phyloP scores from a whole-genome alignment of 2,329 filamentous ascomycete genomes.

The Cercospora sesami region DNA sequence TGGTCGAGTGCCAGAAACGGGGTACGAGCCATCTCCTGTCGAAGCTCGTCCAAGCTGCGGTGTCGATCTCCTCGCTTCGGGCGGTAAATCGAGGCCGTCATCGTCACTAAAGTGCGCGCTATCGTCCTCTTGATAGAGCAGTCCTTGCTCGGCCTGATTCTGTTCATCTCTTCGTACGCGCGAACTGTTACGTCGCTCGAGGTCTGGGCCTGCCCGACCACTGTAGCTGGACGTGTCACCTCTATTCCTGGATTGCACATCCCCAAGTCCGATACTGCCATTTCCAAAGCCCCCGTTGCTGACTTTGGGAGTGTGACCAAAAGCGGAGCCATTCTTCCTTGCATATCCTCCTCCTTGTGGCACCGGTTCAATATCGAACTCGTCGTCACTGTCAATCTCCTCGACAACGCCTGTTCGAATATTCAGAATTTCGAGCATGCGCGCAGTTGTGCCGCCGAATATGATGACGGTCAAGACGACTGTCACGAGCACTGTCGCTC shows the following conservation, averaged over 20 bases:
- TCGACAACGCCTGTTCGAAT: constrained; percentile 95
- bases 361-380: constrained; percentile 86
- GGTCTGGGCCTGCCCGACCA: constrained; percentile 36
- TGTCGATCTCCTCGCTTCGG: constrained; percentile 53
- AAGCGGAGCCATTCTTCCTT: constrained; percentile 73
- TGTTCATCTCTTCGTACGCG: constrained; percentile 46
- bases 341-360: constrained; percentile 65
- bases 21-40: constrained; percentile 37
- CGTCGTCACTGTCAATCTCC: constrained; percentile 95
- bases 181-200: constrained; percentile 56
- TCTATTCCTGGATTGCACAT: constrained; percentile 37
- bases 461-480: constrained; percentile 98
- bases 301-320: constrained; percentile 72
- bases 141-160: constrained; percentile 52
- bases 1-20: constrained; percentile 41
- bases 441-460: constrained; percentile 93
- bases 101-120: constrained; percentile 42
- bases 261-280: constrained; percentile 33
- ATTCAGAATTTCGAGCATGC: constrained; percentile 96
- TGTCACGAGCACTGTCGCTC: constrained; percentile 94
- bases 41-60: constrained; percentile 24
- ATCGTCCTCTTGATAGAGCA: constrained; percentile 53
- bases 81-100: constrained; percentile 61
- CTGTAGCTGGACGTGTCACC: constrained; percentile 61
- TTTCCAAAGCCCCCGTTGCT: constrained; percentile 51